These are phyloP conservation scores for Fusarium sp. DNA, from an alignment of 2,329 filamentous ascomycete species.

Conservation along the genomic window DNA sequence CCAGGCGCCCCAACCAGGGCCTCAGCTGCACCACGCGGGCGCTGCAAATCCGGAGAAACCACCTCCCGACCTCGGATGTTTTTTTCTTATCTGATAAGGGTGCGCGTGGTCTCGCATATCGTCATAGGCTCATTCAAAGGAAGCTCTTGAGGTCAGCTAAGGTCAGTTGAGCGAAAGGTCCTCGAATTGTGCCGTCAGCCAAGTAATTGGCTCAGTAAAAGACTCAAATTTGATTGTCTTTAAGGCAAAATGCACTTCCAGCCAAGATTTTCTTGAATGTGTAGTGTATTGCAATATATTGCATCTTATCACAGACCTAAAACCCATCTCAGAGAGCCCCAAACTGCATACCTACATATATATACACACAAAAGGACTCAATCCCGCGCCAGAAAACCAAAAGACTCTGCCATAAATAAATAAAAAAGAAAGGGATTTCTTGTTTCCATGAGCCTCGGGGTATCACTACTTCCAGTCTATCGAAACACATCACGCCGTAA, in stretches of 20 bases:
- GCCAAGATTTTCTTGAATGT: not conserved
- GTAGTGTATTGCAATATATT: not conserved
- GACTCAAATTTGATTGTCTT: not conserved
- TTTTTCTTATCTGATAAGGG: constrained; percentile 40
- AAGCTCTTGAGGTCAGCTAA: not conserved
- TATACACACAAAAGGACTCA: not conserved
- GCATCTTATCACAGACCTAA: not conserved
- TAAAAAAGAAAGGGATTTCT: constrained; percentile 2
- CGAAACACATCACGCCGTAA: constrained; percentile 40
- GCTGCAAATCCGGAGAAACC: constrained; percentile 37
- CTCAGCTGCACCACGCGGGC: constrained; percentile 21
- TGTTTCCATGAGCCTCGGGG: constrained; percentile 30
- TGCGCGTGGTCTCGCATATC: constrained; percentile 29
- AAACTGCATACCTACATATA: constrained; percentile 8
- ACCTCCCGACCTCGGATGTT: constrained; percentile 35
- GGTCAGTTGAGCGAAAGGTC: not conserved
- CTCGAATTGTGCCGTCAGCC: not conserved
- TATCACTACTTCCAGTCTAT: constrained; percentile 33
- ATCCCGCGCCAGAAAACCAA: constrained; percentile 14
- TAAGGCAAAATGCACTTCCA: not conserved
- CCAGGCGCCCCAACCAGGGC: constrained; percentile 23
- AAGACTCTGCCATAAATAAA: constrained; percentile 13
- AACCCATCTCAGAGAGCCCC: not conserved
- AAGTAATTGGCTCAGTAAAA: not conserved
- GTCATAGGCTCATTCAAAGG: constrained; percentile 29